phyloP scores from a whole-genome alignment of 2,329 filamentous ascomycete species.

The Scedosporium aurantiacum region DNA sequence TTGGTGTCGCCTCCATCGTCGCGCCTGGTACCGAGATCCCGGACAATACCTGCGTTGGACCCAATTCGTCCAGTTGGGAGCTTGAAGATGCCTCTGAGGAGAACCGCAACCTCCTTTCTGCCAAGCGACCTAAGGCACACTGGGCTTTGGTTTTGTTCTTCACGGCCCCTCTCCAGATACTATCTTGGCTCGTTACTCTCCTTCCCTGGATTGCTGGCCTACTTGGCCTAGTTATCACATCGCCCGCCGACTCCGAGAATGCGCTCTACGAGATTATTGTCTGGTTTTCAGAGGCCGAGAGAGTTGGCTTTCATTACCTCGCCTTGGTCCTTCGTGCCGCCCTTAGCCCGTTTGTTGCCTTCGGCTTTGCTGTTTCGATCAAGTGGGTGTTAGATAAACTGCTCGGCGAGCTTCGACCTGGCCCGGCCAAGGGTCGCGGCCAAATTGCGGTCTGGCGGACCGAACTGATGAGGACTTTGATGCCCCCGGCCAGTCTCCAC shows the following conservation, averaged over 20 bases:
- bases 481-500: slow-evolving; percentile 31
- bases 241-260: slow-evolving; percentile 21
- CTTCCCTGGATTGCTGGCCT: slow-evolving; percentile 33
- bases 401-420: slow-evolving; percentile 26
- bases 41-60: slow-evolving; percentile 38
- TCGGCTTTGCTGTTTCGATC: slow-evolving; percentile 28
- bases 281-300: slow-evolving; percentile 36
- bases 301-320: slow-evolving; percentile 39
- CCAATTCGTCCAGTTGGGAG: slow-evolving; percentile 48
- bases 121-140: slow-evolving; percentile 29
- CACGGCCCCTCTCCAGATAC: slow-evolving; percentile 28
- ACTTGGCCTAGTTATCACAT: slow-evolving; percentile 30
- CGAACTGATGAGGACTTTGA: slow-evolving; percentile 30
- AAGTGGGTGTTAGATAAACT: slow-evolving; percentile 27
- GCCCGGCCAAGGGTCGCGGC: slow-evolving; percentile 19
- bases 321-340: slow-evolving; percentile 29
- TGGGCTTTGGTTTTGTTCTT: slow-evolving; percentile 30
- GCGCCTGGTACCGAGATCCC: slow-evolving; percentile 38
- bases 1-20: slow-evolving; percentile 37
- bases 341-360: slow-evolving; percentile 32
- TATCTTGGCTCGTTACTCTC: slow-evolving; percentile 30
- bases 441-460: slow-evolving; percentile 31
- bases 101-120: slow-evolving; percentile 31
- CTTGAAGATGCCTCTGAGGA: slow-evolving; percentile 32
- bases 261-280: slow-evolving; percentile 29